Evolutionary conservation across 2,329 filamentous ascomycete genomes (phyloP).

Genomic region (Hymenotorrendiella dingleyae): DNA sequence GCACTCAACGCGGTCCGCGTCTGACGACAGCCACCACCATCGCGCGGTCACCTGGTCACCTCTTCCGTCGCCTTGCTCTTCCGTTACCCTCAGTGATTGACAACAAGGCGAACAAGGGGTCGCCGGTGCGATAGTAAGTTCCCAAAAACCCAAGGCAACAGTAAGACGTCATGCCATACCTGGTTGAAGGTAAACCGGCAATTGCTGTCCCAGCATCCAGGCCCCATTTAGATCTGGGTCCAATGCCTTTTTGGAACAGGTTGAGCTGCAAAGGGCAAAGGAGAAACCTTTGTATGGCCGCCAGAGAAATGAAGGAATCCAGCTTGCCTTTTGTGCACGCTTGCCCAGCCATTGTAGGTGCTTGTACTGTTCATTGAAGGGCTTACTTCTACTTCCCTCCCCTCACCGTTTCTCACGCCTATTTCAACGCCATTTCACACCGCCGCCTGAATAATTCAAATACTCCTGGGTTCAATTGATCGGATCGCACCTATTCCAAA

Average conservation of each 20-base stretch:
- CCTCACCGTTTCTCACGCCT: constrained; percentile 17
- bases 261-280: no score
- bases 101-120: no score
- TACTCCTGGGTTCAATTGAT: no score
- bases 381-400: constrained; percentile 13
- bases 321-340: constrained; percentile 15
- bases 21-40: constrained; percentile 12
- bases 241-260: constrained; percentile 3
- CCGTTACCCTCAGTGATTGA: no score
- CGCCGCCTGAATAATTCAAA: no score
- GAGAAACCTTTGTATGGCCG: background rate
- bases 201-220: background rate
- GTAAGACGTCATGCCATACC: background rate
- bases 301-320: background rate
- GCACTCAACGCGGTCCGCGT: constrained; percentile 23
- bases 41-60: constrained; percentile 4
- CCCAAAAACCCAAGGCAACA: constrained; percentile 1
- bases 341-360: constrained; percentile 14
- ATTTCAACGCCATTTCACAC: constrained; percentile 17
- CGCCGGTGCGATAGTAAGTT: no score
- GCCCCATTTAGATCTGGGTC: background rate
- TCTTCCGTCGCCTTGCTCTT: constrained; percentile 4
- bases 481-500: background rate
- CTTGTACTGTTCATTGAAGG: constrained; percentile 10
- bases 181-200: background rate